Base-by-base conservation (phyloP, 441 rosid genomes). In the Adansonia grandidieri region DNA sequence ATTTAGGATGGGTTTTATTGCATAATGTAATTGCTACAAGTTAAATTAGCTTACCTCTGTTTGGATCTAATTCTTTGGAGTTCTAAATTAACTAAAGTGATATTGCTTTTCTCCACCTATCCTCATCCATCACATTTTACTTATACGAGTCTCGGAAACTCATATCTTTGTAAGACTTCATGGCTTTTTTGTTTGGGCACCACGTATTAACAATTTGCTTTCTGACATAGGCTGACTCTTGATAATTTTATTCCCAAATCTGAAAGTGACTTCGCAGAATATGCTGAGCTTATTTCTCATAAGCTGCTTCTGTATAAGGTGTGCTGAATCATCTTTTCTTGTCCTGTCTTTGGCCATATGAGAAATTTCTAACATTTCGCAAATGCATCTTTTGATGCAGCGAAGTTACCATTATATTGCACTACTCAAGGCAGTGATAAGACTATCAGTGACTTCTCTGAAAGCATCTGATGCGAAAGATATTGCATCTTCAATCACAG, bases 171-270 rank as follows among this genome's bases (percentile, higher is more conserved):
- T 57, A 3, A 56, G n/a, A 1, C 24, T 22, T 61, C 14, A 1
- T 22, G 22, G 65, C 40, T 61, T 61, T 61, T 11, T 13, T 2
- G 10, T 2, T 28, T 2, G 2, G 2, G 32, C 1, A 28, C 2
- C 32, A 1, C 8, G 11, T 24, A 13, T 9, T 13, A 4, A 1
- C 1, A 28, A 28, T 2, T 2, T 2, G 1, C 2, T 28, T 28
- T 2, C 0, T 2, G 2, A 2, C 6, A 24, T 61, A 61, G 40
- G 37, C 40, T 61, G 22, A 58, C 63, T 58, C 63, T 58, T 58
- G 63, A 58, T 20, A 58, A 58, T 19, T 58, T 58, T 58, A 58
- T 58, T 19, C 63, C 63, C 28, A 58, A 58, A 58, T 58, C 63
- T 19, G 63, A 58, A 19, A 58, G 63, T 58, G 63, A 58, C 63